phyloP scores from a whole-genome alignment of 2,329 filamentous ascomycete genomes.

The Coniosporium tulheliwenetii region DNA sequence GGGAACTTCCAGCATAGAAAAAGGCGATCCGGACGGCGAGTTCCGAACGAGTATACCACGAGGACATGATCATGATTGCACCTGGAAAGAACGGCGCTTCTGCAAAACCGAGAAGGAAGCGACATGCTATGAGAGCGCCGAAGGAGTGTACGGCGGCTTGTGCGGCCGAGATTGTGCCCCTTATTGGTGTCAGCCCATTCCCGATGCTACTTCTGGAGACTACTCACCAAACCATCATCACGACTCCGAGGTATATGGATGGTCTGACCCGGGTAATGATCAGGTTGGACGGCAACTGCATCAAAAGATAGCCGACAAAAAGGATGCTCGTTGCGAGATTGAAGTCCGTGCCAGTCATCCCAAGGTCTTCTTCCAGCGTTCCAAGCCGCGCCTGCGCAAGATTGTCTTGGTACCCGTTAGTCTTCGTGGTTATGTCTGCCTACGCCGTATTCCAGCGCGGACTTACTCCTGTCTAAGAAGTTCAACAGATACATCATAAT shows the following conservation, averaged over 20 bases:
- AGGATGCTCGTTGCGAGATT: slow-evolving; percentile 39
- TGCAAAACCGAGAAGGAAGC: slow-evolving; percentile 32
- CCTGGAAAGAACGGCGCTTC: slow-evolving; percentile 39
- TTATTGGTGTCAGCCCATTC: no score
- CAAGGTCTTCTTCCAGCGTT: slow-evolving; percentile 35
- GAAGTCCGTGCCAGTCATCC: slow-evolving; percentile 40
- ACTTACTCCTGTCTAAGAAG: slow-evolving; percentile 10
- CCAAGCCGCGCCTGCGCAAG: slow-evolving; percentile 40
- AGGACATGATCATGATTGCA: slow-evolving; percentile 31
- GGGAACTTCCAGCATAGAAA: slow-evolving; percentile 10
- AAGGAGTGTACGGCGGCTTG: slow-evolving; percentile 32
- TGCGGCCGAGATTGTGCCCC: slow-evolving; percentile 15
- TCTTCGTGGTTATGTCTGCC: no score
- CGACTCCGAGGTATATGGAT: slow-evolving; percentile 35
- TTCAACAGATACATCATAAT: slow-evolving; percentile 16
- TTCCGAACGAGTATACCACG: slow-evolving; percentile 29
- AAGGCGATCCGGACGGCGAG: slow-evolving; percentile 10
- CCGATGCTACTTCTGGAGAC: slow-evolving; percentile 6
- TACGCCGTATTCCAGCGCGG: no score
- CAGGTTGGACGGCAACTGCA: slow-evolving; percentile 47
- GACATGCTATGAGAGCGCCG: slow-evolving; percentile 25
- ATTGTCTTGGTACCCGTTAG: slow-evolving; percentile 15
- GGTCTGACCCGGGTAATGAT: slow-evolving; percentile 38
- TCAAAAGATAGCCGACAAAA: slow-evolving; percentile 44
- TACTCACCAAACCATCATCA: slow-evolving; percentile 27